Conservation (phyloP, 2,329 filamentous ascomycete genomes). For the Botrytis elliptica region DNA sequence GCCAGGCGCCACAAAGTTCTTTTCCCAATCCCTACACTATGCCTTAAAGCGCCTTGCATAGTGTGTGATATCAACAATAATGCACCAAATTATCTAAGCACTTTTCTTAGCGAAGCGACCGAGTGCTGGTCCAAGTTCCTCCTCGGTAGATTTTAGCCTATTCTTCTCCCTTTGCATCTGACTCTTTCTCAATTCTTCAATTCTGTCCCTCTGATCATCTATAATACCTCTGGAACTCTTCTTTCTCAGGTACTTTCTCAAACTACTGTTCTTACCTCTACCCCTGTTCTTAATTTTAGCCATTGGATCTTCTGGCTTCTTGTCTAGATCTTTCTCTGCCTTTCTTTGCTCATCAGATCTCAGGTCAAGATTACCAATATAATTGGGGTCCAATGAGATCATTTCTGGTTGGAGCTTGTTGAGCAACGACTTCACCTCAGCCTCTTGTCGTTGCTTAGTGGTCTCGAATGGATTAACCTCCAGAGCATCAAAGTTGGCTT, state of each 20-base stretch:
- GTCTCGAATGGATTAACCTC: slow-evolving; percentile 97
- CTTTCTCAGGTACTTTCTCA: slow-evolving; percentile 88
- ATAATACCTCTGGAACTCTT: slow-evolving; percentile 91
- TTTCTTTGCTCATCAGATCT: slow-evolving; percentile 74
- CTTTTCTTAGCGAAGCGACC: slow-evolving; percentile 77
- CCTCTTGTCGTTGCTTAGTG: slow-evolving; percentile 85
- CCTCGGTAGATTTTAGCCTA: slow-evolving; percentile 64
- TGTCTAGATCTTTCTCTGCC: slow-evolving; percentile 77
- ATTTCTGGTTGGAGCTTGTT: slow-evolving; percentile 97
- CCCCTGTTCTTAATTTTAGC: slow-evolving; percentile 72
- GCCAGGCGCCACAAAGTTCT: slow-evolving; percentile 12
- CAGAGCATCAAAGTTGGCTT: slow-evolving; percentile 92
- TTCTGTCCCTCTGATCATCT: slow-evolving; percentile 86
- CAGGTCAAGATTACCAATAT: slow-evolving; percentile 83
- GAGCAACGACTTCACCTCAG: slow-evolving; percentile 82
- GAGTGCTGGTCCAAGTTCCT: slow-evolving; percentile 80
- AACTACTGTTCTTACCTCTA: slow-evolving; percentile 82
- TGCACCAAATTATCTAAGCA: slow-evolving; percentile 20
- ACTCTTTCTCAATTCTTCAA: slow-evolving; percentile 75
- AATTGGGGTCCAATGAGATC: slow-evolving; percentile 92
- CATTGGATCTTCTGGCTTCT: slow-evolving; percentile 56
- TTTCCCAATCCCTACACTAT: slow-evolving; percentile 8
- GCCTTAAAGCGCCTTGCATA: slow-evolving; percentile 12
- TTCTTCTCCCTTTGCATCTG: slow-evolving; percentile 67
- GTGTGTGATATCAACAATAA: slow-evolving; percentile 1